Base-by-base conservation (phyloP, 2,329 filamentous ascomycete genomes). In the Aspergillus versicolor region DNA sequence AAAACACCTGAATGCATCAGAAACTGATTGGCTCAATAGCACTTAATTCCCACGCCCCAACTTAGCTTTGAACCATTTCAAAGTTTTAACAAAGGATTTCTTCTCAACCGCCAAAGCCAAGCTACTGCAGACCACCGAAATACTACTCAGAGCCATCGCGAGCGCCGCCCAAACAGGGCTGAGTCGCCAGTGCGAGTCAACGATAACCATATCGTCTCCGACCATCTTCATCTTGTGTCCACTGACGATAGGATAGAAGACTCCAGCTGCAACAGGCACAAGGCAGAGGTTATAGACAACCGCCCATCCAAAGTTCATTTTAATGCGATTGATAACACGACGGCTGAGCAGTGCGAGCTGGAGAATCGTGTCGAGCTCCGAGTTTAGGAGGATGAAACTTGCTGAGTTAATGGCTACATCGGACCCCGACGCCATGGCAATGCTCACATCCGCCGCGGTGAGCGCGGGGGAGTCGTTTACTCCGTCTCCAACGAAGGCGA, bases 91-190 rank as follows among this genome's bases (percentile, higher is more conserved):
- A 7, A 71, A 48, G 32, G 51, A 62, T 42, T 59, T 64, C 50
- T 63, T 62, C 44, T 75, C 72, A 61, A 77, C 81, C 70, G 87
- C 84, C 76, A 97, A 74, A 49, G 86, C 81, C 67, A 96, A 75
- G 76, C 89, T 93, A 71, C 91, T 96, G 69, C 85, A 76, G 50
- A 97, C 89, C 45, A 97, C 92, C 68, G 90, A 94, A 63, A 97
- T 87, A 73, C 89, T 93, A 74, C 92, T 96, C 72, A 92, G 74
- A 24, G 93, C 93, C 93, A 97, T 97, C 1, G 92, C 92, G 70
- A 96, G 75, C 63, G 87, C 88, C 5, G 92, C 93, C 92, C 92
- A 97, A 5, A 81, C 79, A 1, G 80, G 80, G 61, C 77, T 77
- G 8, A 82, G 58, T 34, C 78, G 69, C 75, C 77, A 81, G 50